These are phyloP conservation scores for Hypoxylon sp. DNA, from an alignment of 2,329 filamentous ascomycete genomes.

Conservation along the genomic window DNA sequence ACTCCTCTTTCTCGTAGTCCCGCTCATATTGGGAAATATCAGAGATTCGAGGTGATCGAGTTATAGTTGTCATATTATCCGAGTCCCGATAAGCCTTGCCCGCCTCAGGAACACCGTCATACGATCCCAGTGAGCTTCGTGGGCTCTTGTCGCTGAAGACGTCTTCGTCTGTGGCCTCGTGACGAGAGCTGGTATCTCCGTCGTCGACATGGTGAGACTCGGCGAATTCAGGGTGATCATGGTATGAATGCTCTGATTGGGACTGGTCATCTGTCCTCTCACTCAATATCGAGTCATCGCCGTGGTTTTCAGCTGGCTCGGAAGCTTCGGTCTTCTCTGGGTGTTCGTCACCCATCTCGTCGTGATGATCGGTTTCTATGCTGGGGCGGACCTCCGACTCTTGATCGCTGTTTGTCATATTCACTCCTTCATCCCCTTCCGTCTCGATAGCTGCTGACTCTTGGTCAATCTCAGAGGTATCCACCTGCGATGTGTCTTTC, in stretches of 20 bases:
- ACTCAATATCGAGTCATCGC: constrained; percentile 53
- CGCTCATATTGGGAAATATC: constrained; percentile 65
- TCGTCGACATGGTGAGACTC: constrained; percentile 51
- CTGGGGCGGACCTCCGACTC: constrained; percentile 42
- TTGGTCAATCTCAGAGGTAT: constrained; percentile 9
- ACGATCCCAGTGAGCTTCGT: constrained; percentile 70
- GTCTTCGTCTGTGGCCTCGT: constrained; percentile 67
- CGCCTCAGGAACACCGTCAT: constrained; percentile 56
- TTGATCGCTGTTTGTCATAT: constrained; percentile 20
- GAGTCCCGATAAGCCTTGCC: constrained; percentile 49
- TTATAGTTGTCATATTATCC: constrained; percentile 55
- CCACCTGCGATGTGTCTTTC: not conserved
- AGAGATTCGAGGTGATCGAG: constrained; percentile 63
- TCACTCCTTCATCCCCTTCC: constrained; percentile 8
- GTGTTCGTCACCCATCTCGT: constrained; percentile 24
- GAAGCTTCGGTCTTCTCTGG: constrained; percentile 66
- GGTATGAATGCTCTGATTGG: constrained; percentile 51
- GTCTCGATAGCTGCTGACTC: constrained; percentile 21
- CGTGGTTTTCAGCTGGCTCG: constrained; percentile 62
- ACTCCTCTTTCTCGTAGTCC: constrained; percentile 63
- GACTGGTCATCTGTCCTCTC: constrained; percentile 52
- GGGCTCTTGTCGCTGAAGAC: constrained; percentile 72
- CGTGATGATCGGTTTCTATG: constrained; percentile 44
- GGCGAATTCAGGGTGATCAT: constrained; percentile 46
- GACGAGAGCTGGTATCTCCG: constrained; percentile 65